Evolutionary conservation across 2,329 filamentous ascomycete genomes (phyloP), one percentile per base, ranked within the genome.

Genomic region (Ophiostoma populinum): DNA sequence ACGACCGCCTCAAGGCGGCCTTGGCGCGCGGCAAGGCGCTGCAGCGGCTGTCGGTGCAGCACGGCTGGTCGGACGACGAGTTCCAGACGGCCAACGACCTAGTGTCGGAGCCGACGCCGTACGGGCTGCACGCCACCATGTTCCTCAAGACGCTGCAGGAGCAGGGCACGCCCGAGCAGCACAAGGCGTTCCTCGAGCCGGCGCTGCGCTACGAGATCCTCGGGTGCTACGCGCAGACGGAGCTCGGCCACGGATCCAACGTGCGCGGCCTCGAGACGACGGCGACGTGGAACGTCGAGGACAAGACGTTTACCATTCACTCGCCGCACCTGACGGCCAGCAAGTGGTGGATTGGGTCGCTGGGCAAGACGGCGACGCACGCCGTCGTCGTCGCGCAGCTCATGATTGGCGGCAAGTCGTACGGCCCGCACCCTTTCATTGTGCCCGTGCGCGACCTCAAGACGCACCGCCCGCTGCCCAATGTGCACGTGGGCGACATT

Each of bases 291-390:
- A 76, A 80, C 47, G 17, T 58, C 69, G 59, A 73, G 5, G 75
- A 81, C 53, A 77, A 80, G 62, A 80, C 73, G 3, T 85, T 86
- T 47, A 75, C 63, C 11, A 62, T 86, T 24, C 72, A 85, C 54
- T 81, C 76, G 1, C 80, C 80, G 8, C 63, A 71, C 41, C 61
- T 85, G 37, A 85, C 80, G 2, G 69, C 79, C 0, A 77, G 75
- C 22, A 87, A 87, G 51, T 87, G 79, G 79, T 86, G 80, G 80
- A 83, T 83, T 46, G 80, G 80, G 2, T 80, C 77, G 9, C 63
- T 86, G 4, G 80, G 80, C 34, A 66, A 76, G 46, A 75, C 75
- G 3, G 80, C 80, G 29, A 86, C 81, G 50, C 66, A 82, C 48
- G 80, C 80, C 1, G 71, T 81, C 2, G 77, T 86, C 4, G 82